Base-by-base conservation (phyloP, 2,329 filamentous ascomycete genomes). In the Zasmidium citrigriseum region DNA sequence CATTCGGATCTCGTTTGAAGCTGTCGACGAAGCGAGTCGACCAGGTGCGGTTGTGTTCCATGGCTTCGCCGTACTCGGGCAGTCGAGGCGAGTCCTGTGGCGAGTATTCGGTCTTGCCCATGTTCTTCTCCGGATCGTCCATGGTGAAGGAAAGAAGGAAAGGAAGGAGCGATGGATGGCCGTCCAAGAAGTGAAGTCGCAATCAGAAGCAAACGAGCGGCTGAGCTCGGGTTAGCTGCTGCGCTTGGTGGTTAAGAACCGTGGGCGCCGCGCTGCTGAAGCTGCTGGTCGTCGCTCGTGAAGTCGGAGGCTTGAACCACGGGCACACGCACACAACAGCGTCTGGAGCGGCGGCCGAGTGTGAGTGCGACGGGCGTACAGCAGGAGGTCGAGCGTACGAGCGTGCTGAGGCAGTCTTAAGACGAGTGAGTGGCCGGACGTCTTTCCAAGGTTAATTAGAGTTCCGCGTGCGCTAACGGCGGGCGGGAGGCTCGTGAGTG, bases 1-100 rank as follows among this genome's bases (percentile, higher is more conserved):
- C 86, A 66, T 75, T 74, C 7, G 84, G 83, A 65, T 89, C 86
- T 59, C 85, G 82, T 66, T 82, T 83, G 77, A 89, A 89, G 72
- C 83, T 82, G 73, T 88, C 83, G 66, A 86, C 63, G 68, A 85
- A 78, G 60, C 71, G 66, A n/a, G 60, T 59, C 4, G 59, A 55
- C 61, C 64, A 70, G 16, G 66, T 34, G 5, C 59, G 58, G 20
- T 63, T 62, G 45, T 65, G 64, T 5, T 48, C 54, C 18, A 56
- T 52, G 20, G 61, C 54, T 24, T 65, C 49, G 52, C 68, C 70
- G 58, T 70, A 71, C 48, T 69, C 65, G 20, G 68, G 64, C 0
- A 63, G 57, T 7, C 25, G 52, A 20, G 62, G 56, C 9, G 56
- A 58, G 50, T 50, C 47, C 18, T 60, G 55, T 2, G 58, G 49